Base-by-base conservation (phyloP, 805 yeast genomes). In the Yamadazyma ubonensis region DNA sequence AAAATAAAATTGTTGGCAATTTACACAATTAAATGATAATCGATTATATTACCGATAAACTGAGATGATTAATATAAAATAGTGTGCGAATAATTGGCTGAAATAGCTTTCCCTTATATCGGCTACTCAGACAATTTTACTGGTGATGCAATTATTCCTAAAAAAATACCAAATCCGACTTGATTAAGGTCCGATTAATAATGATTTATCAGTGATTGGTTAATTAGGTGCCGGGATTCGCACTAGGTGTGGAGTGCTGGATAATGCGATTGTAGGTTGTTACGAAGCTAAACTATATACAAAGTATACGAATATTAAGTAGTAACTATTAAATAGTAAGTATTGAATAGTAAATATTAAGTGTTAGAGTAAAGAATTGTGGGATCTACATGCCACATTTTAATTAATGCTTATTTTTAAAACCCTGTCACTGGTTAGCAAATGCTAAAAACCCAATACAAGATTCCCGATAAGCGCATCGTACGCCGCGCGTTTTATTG, bases 31-130 rank as follows among this genome's bases (percentile, higher is more conserved):
- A 32, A 32, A 32, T 10, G 35, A 22, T 14, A 20, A 21, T 7
- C 22, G 15, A 22, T 12, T n/a, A n/a, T n/a, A 20, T 16, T 15
- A 12, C 40, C 33, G 33, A 37, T 29, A 37, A 37, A 21, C 18
- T 23, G 29, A 12, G 27, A 37, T 37, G 34, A 37, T 27, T 37
- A 37, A 37, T 37, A 2, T n/a, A 29, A 37, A 29, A 22, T 37
- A 25, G 19, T 30, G 17, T 29, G 40, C 40, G 34, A 37, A 21
- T 21, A 12, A 37, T 37, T 37, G 40, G 40, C 28, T 23, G 28
- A 23, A 20, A n/a, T 6, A 39, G 36, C 41, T 38, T 38, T 38
- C 41, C 41, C 41, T 31, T 25, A 18, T 29, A 38, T 38, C 41
- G 41, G 41, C 14, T 23, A 23, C 26, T 23, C 19, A 26, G 15